Conservation (phyloP, 495 filamentous ascomycete species). For the Penicillium dipodomyicola region DNA sequence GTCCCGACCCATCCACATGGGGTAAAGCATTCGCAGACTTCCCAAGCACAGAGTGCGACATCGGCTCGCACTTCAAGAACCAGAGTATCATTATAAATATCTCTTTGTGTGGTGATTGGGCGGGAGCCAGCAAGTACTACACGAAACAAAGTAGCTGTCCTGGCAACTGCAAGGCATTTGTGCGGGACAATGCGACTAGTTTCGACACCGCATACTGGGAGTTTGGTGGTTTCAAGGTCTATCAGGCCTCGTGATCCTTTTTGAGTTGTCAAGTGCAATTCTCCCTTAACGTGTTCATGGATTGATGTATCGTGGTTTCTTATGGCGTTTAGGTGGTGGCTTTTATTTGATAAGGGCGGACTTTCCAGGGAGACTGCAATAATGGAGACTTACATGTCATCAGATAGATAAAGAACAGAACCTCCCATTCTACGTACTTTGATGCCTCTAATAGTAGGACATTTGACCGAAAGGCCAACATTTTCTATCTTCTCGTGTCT, state of each 20-base stretch:
- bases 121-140: slow-evolving; percentile 29
- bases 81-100: slow-evolving; percentile 45
- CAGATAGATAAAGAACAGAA: not conserved
- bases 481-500: not conserved
- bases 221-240: slow-evolving; percentile 39
- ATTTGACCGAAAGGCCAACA: not conserved
- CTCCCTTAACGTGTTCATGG: not conserved
- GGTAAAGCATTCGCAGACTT: slow-evolving; percentile 39
- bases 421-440: not conserved
- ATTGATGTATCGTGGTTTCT: not conserved
- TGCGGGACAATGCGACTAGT: slow-evolving; percentile 29
- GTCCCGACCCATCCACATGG: slow-evolving; percentile 35
- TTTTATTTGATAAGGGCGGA: not conserved
- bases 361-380: not conserved
- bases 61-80: slow-evolving; percentile 39
- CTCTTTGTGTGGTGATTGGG: slow-evolving; percentile 37
- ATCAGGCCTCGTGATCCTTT: slow-evolving; percentile 15
- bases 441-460: not conserved
- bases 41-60: slow-evolving; percentile 41
- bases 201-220: slow-evolving; percentile 43
- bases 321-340: not conserved
- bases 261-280: not conserved
- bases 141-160: slow-evolving; percentile 31
- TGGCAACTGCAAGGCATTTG: slow-evolving; percentile 31
- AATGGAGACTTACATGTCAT: not conserved